A percentile compares a stretch with the other conserved stretches of the same genome.
phyloP scores from a whole-genome alignment of 2,329 filamentous ascomycete species.

The Ophiostoma novo-ulmi region DNA sequence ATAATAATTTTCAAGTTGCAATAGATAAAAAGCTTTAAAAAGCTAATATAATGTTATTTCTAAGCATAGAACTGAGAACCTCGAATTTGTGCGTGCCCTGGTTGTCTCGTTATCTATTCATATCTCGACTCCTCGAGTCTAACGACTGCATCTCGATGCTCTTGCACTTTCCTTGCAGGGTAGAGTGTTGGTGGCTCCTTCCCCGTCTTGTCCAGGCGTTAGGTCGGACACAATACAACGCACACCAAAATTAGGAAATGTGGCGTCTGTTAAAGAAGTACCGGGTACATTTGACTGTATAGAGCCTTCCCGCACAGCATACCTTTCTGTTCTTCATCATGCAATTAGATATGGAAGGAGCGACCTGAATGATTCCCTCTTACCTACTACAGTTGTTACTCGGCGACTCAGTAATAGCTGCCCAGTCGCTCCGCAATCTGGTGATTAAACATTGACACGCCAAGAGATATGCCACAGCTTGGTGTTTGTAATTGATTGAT shows the following conservation, averaged over 20 bases:
- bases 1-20: too few species aligned
- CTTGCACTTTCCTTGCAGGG: background rate
- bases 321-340: too few species aligned
- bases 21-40: too few species aligned
- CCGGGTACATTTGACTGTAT: background rate
- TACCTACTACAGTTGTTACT: too few species aligned
- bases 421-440: too few species aligned
- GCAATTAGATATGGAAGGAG: background rate
- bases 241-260: slow-evolving; percentile 19
- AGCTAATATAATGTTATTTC: too few species aligned
- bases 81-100: background rate
- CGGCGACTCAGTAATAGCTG: too few species aligned
- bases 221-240: background rate
- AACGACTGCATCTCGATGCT: background rate
- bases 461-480: too few species aligned
- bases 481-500: background rate
- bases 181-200: slow-evolving; percentile 4
- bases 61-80: too few species aligned
- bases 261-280: slow-evolving; percentile 19
- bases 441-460: too few species aligned
- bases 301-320: background rate
- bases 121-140: background rate
- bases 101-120: background rate
- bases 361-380: too few species aligned
- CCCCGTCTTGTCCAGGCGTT: slow-evolving; percentile 11